Conservation (phyloP, 768 basidiomycete genomes). For the Lactarius akahatsu region DNA sequence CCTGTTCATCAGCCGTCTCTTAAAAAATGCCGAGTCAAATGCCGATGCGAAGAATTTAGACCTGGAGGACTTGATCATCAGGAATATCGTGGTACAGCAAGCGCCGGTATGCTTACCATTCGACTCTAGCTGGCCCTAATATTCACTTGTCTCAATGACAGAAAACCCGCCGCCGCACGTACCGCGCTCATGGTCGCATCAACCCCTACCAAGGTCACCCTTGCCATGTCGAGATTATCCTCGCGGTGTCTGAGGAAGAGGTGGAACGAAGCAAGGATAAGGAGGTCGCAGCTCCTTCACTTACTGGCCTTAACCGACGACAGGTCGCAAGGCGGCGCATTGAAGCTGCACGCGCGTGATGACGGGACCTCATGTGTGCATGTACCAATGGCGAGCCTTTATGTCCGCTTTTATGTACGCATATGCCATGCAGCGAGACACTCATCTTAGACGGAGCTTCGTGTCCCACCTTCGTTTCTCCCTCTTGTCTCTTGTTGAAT, state of each 20-base stretch:
- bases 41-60: conserved; percentile 97
- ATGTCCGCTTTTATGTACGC: conserved; percentile 30
- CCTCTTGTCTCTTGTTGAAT: not conserved
- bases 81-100: conserved; percentile 97
- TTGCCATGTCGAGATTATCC: conserved; percentile 93
- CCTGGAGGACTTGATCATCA: conserved; percentile 89
- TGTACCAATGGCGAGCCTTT: conserved; percentile 30
- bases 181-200: conserved; percentile 96
- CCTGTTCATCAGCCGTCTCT: conserved; percentile 87
- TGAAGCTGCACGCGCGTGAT: conserved; percentile 64
- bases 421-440: conserved; percentile 26
- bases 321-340: conserved; percentile 86
- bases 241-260: conserved; percentile 72
- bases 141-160: conserved; percentile 34
- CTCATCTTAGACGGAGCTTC: conserved; percentile 3
- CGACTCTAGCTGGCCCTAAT: not conserved
- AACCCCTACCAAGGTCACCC: conserved; percentile 99
- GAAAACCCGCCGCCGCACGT: conserved; percentile 99
- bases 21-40: conserved; percentile 99
- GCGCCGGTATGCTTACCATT: conserved; percentile 71
- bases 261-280: conserved; percentile 94
- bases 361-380: conserved; percentile 36
- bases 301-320: conserved; percentile 76
- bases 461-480: not conserved
- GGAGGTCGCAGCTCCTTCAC: conserved; percentile 48